Percentiles rank a stretch among this genome's conserved stretches.
These are phyloP conservation scores for Filobasidium floriforme DNA, from an alignment of 768 basidiomycete genomes.

Conservation along the genomic window DNA sequence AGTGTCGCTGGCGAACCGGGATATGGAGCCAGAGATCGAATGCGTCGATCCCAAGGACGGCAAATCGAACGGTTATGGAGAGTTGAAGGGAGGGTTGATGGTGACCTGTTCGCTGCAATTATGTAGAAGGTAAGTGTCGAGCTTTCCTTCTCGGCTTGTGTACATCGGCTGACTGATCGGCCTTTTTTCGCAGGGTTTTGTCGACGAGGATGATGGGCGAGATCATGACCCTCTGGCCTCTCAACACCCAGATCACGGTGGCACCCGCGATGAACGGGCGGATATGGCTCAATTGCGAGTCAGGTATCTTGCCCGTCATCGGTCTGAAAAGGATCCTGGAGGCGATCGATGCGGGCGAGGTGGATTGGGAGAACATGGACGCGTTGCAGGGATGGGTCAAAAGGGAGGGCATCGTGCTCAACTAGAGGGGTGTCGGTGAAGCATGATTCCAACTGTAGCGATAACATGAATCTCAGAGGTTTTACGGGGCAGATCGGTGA, in stretches of 20 bases:
- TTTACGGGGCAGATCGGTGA: no score
- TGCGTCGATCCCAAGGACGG: slow-evolving; percentile 90
- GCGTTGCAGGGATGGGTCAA: slow-evolving; percentile 24
- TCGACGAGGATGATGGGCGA: slow-evolving; percentile 2
- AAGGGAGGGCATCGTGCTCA: slow-evolving; percentile 9
- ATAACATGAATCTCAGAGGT: no score
- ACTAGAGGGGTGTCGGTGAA: neutral
- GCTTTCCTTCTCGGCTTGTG: neutral
- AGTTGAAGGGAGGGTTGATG: slow-evolving; percentile 81
- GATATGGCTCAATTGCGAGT: slow-evolving; percentile 70
- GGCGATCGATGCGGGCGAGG: slow-evolving; percentile 53
- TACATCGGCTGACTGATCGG: neutral
- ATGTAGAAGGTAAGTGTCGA: slow-evolving; percentile 65
- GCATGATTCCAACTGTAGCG: no score
- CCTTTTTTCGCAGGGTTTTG: neutral
- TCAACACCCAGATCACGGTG: slow-evolving; percentile 55
- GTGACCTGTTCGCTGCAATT: slow-evolving; percentile 72
- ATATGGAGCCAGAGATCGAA: slow-evolving; percentile 96
- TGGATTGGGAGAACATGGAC: slow-evolving; percentile 29
- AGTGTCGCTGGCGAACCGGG: slow-evolving; percentile 85
- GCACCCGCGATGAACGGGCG: slow-evolving; percentile 88
- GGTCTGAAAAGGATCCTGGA: slow-evolving; percentile 71
- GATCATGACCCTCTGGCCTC: slow-evolving; percentile 14
- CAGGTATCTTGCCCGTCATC: slow-evolving; percentile 65
- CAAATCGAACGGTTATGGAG: slow-evolving; percentile 88